These are phyloP conservation scores for Suillus fuscotomentosus DNA, from an alignment of 768 basidiomycete genomes.

Conservation along the genomic window DNA sequence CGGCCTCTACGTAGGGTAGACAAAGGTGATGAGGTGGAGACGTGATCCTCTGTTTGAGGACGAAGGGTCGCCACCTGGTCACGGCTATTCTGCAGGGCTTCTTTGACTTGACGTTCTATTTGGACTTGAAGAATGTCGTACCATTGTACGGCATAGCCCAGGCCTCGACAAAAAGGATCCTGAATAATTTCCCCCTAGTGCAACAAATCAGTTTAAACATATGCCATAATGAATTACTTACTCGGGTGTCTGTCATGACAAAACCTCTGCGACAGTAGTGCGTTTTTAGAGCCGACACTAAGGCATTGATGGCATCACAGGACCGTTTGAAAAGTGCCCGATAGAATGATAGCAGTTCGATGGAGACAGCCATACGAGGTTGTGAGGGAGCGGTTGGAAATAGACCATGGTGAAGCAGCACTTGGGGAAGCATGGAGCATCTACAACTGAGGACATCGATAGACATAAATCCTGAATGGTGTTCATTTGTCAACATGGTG, in stretches of 20 bases:
- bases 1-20: background rate
- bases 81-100: conserved; percentile 10
- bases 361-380: conserved; percentile 4
- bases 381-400: conserved; percentile 7
- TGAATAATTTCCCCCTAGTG: conserved; percentile 21
- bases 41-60: background rate
- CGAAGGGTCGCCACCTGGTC: background rate
- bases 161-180: conserved; percentile 32
- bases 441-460: conserved; percentile 17
- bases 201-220: background rate
- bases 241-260: background rate
- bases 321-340: conserved; percentile 32
- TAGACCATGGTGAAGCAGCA: conserved; percentile 30
- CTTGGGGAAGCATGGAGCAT: conserved; percentile 19
- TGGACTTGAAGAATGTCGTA: conserved; percentile 18
- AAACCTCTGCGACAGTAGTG: conserved; percentile 16
- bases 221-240: conserved; percentile 14
- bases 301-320: conserved; percentile 25
- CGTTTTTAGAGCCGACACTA: background rate
- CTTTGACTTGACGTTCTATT: conserved; percentile 16
- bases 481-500: no score
- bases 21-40: background rate
- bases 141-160: conserved; percentile 29
- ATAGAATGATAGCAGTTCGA: conserved; percentile 34
- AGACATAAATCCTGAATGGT: conserved; percentile 14